Conservation (phyloP, 1,284 basidiomycete species). For the Sporisorium reilianum region DNA sequence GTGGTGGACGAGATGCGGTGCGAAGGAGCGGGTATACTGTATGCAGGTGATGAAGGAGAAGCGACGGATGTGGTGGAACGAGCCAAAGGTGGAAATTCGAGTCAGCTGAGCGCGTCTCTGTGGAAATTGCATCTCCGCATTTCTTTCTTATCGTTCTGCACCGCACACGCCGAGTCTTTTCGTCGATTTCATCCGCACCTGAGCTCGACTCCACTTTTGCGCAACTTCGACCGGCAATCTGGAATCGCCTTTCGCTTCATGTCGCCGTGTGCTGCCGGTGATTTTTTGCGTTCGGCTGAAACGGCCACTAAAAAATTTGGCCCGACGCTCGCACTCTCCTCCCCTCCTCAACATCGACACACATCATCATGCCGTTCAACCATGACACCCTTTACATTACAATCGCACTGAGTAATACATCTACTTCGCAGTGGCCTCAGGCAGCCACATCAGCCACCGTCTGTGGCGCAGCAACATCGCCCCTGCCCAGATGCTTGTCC, state of each 20-base stretch:
- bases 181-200: not conserved
- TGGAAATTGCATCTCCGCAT: not conserved
- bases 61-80: not conserved
- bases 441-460: constrained; percentile 1
- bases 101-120: constrained; percentile 1
- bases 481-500: constrained; percentile 27
- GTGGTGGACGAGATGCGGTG: not conserved
- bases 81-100: not conserved
- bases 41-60: not conserved
- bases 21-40: not conserved
- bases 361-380: not conserved
- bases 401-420: too few relatives aligned
- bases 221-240: not conserved
- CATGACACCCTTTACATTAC: too few relatives aligned
- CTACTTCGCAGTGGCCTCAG: not conserved
- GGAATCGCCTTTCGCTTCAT: too few relatives aligned
- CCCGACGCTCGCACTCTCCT: not conserved
- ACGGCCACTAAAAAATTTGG: not conserved
- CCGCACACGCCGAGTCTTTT: not conserved
- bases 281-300: not conserved
- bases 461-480: constrained; percentile 1
- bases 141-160: constrained; percentile 1
- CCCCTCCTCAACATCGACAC: not conserved
- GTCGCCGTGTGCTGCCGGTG: not conserved
- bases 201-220: constrained; percentile 4